Evolutionary conservation across 2,329 filamentous ascomycete species (phyloP).

Genomic region (Tolypocladium ophioglossoides): DNA sequence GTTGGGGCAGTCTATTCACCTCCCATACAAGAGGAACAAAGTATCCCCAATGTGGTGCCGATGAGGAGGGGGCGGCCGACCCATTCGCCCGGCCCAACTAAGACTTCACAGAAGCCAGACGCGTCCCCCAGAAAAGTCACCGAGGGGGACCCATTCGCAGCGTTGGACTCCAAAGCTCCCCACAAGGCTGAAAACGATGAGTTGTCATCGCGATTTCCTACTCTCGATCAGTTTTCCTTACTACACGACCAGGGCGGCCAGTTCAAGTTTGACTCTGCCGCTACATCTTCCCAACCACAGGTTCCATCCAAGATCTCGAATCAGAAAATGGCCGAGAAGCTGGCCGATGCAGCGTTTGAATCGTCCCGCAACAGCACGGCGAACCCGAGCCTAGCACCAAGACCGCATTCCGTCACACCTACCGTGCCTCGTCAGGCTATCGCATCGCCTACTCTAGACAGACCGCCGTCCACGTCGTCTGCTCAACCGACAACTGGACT

Average conservation of each 20-base stretch:
- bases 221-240: slow-evolving; percentile 84
- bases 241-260: slow-evolving; percentile 74
- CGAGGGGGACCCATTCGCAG: slow-evolving; percentile 77
- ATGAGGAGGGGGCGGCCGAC: slow-evolving; percentile 76
- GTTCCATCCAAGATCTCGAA: slow-evolving; percentile 39
- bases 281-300: slow-evolving; percentile 35
- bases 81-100: slow-evolving; percentile 27
- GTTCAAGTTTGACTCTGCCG: slow-evolving; percentile 68
- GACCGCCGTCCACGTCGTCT: slow-evolving; percentile 24
- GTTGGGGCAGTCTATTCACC: slow-evolving; percentile 76
- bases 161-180: slow-evolving; percentile 57
- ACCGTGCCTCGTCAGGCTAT: slow-evolving; percentile 11
- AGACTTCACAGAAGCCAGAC: slow-evolving; percentile 40
- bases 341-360: slow-evolving; percentile 79
- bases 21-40: slow-evolving; percentile 57
- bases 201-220: slow-evolving; percentile 75
- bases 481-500: slow-evolving; percentile 41
- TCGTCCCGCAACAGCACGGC: slow-evolving; percentile 20
- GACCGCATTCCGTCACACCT: slow-evolving; percentile 21
- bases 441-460: slow-evolving; percentile 15
- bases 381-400: slow-evolving; percentile 10
- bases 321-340: slow-evolving; percentile 59
- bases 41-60: slow-evolving; percentile 80
- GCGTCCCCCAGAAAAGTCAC: slow-evolving; percentile 54
- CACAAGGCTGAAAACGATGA: slow-evolving; percentile 56